Evolutionary conservation across 2,329 filamentous ascomycete species (phyloP).

Genomic region (Raffaelea arxii): DNA sequence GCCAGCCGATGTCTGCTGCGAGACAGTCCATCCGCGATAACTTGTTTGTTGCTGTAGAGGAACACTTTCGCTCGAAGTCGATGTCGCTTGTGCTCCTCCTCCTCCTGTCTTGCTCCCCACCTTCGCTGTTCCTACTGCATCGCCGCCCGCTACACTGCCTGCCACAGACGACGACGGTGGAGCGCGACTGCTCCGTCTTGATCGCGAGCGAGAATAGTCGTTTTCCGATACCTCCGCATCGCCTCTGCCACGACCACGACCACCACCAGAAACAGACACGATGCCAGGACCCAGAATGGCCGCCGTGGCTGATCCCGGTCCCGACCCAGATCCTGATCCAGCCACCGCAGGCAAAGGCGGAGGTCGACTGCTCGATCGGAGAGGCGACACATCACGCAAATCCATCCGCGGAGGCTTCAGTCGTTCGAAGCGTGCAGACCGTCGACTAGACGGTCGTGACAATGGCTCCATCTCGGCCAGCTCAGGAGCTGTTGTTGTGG

Average conservation of each 20-base stretch:
- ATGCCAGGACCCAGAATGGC: too few relatives aligned
- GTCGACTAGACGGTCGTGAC: slow-evolving; percentile 26
- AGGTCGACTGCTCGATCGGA: slow-evolving; percentile 15
- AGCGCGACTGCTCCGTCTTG: slow-evolving; percentile 5
- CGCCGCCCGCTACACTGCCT: background rate
- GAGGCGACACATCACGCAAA: slow-evolving; percentile 30
- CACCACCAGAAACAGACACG: too few relatives aligned
- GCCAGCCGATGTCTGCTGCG: slow-evolving; percentile 4
- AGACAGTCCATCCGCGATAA: slow-evolving; percentile 17
- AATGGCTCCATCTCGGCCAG: slow-evolving; percentile 4
- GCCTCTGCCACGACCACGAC: too few relatives aligned
- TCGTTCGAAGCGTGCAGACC: slow-evolving; percentile 35
- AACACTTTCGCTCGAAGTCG: slow-evolving; percentile 19
- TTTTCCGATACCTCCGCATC: slow-evolving; percentile 7
- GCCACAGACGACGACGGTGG: background rate
- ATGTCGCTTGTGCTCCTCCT: too few relatives aligned
- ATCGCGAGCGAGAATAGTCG: background rate
- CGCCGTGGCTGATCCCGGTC: slow-evolving; percentile 15
- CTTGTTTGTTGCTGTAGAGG: too few relatives aligned
- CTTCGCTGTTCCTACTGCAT: background rate
- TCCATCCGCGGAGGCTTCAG: slow-evolving; percentile 42
- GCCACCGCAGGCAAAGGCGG: too few relatives aligned
- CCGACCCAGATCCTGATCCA: slow-evolving; percentile 9
- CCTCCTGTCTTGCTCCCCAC: slow-evolving; percentile 1
- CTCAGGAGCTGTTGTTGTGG: background rate